Base-by-base conservation (phyloP, 805 yeast genomes). In the Yamadazyma kitorensis region DNA sequence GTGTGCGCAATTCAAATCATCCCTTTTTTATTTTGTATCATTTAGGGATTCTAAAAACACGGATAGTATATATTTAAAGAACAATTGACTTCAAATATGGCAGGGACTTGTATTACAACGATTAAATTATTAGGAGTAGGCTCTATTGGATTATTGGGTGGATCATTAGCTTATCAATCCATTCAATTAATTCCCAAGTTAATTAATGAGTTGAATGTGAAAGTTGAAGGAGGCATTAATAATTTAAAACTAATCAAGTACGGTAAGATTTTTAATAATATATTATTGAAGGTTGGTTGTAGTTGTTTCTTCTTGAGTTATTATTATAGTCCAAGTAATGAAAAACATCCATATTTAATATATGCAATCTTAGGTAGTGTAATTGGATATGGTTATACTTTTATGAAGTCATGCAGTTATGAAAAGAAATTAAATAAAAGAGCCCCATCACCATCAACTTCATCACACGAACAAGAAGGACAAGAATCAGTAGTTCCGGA, bases 301-400 rank as follows among this genome's bases (percentile, higher is more conserved):
- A 56, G 64, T 22, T 61, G 78, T 31, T 78, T 83, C 45, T 59
- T 67, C 20, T 44, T 70, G 42, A 80, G 82, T n/a, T 83, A 70
- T 51, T 61, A 60, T 31, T 67, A 69, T 31, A 77, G 87, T 1
- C 77, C 85, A 14, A 45, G 56, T 4, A 52, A 62, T 23, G 78
- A 71, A 36, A 75, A 75, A 55, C 94, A 84, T 57, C 93, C 93
- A 14, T 84, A 83, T 53, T 68, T 84, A 50, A 50, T 84, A 10
- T 84, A 84, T 53, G 67, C 82, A 30, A 69, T 81, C n/a, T 31
- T 74, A 6, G 74, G 77, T n/a, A 69, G 70, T 20, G 76, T 78
- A 7, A 27, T 64, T 23, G 64, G 77, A 7, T 40, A 60, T n/a
- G 51, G 49, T 3, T 49, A 45, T 27, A 33, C 52, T 21, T 39